phyloP scores from a whole-genome alignment of 345 rosid genomes.

The Excoecaria cochinchinensis region DNA sequence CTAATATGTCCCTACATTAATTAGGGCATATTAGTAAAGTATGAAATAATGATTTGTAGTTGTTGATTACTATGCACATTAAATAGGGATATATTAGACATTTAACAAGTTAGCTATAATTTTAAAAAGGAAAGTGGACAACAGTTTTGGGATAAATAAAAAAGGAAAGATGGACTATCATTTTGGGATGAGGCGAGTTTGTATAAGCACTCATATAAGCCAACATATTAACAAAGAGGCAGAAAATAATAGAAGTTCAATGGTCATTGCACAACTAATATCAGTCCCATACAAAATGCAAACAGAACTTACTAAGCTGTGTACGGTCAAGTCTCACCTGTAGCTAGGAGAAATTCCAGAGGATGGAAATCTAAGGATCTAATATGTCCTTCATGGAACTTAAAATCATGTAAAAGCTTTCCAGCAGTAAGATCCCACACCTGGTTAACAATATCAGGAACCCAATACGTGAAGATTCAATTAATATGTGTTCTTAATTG shows the following conservation, averaged over 20 bases:
- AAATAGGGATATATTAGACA: too few species aligned
- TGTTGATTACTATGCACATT: too few species aligned
- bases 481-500: neutral
- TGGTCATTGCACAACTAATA: neutral
- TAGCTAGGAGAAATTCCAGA: slow-evolving; percentile 89
- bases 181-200: too few species aligned
- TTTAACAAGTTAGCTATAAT: too few species aligned
- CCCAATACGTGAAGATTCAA: neutral
- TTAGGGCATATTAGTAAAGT: too few species aligned
- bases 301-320: neutral
- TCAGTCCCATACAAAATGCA: slow-evolving; percentile 2
- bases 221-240: neutral
- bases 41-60: too few species aligned
- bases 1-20: too few species aligned
- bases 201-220: neutral
- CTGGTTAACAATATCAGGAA: slow-evolving; percentile 30
- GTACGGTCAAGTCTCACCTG: slow-evolving; percentile 51
- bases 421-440: slow-evolving; percentile 99
- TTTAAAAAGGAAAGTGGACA: too few species aligned
- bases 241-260: neutral
- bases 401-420: slow-evolving; percentile 93
- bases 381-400: slow-evolving; percentile 84
- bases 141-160: too few species aligned
- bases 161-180: too few species aligned
- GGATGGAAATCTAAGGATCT: slow-evolving; percentile 93